Evolutionary conservation across 2,329 filamentous ascomycete species (phyloP), one percentile per base, ranked within the genome.

Genomic region (Penicillium vulpinum): DNA sequence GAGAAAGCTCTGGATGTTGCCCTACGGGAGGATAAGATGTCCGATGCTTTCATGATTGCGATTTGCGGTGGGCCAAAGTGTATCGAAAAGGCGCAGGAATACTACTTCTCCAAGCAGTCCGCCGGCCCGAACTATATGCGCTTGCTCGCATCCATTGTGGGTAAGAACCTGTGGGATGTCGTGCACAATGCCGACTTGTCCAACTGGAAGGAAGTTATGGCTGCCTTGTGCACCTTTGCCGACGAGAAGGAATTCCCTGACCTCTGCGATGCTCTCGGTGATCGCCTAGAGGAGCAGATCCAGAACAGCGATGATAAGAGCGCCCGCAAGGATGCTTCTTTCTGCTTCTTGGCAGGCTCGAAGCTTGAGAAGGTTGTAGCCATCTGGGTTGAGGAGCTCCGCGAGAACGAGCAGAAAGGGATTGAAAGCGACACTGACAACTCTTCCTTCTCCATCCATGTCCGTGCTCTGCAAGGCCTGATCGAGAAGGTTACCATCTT

Each of bases 401-500:
- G 91, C 63, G 92, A 97, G 76, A 84, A 87, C 24, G 92, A 97
- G 74, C 85, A 88, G 67, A 85, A 86, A 43, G 87, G 86, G 13
- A 80, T 95, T 60, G 83, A 91, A 66, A 83, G 88, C 61, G 81
- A 84, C 21, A 82, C 82, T 24, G 85, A 85, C 33, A 90, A 92
- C 67, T 93, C 90, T 22, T 89, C 86, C 56, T 99, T 97, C 77
- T 96, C 93, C 0, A 87, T 97, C 48, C 94, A 97, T 68, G 92
- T 93, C 54, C 87, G 87, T 60, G 88, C 89, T 45, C 80, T 99
- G 41, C 94, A 97, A 75, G 88, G 90, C 63, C 93, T 99, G 70
- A 96, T 99, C 61, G 94, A 99, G 78, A 99, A 99, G 81, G 94
- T 99, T 45, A 96, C 92, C 0, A 85, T 99, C 52, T 99, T 99